Conservation (phyloP, 2,329 filamentous ascomycete genomes). For the Tricladium varicosporioides region DNA sequence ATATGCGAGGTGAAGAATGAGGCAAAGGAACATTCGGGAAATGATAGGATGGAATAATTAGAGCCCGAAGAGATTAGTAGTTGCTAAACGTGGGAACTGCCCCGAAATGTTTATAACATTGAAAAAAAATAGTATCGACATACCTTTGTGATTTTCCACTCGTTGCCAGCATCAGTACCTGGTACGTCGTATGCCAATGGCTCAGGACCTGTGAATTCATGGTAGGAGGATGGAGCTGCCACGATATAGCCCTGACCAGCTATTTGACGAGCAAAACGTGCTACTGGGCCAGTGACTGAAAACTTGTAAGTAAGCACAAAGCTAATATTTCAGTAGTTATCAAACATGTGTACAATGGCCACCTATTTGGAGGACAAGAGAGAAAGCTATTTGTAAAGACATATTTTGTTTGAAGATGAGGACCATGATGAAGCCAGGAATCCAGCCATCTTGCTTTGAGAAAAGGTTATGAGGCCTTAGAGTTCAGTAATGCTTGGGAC, state of each 20-base stretch:
- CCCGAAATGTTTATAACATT: background rate
- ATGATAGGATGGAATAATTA: background rate
- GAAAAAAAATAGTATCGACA: background rate
- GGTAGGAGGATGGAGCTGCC: slow-evolving; percentile 85
- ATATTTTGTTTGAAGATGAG: no score
- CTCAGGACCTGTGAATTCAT: slow-evolving; percentile 87
- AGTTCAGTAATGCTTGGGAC: background rate
- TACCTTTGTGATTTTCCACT: slow-evolving; percentile 80
- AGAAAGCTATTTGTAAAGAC: no score
- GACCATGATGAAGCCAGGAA: no score
- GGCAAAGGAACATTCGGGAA: no score
- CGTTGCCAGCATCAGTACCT: slow-evolving; percentile 84
- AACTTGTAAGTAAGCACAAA: slow-evolving; percentile 10
- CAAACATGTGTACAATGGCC: no score
- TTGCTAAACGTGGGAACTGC: no score
- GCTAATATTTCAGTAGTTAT: background rate
- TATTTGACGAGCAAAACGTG: slow-evolving; percentile 87
- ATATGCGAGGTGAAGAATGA: no score
- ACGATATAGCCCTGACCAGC: slow-evolving; percentile 92
- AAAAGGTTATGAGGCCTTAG: no score
- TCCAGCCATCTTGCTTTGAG: no score
- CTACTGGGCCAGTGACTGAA: slow-evolving; percentile 83
- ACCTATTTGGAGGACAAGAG: no score
- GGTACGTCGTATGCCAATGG: slow-evolving; percentile 81
- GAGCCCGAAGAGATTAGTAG: no score